These are phyloP conservation scores for Penicillium sp. DNA, from an alignment of 2,329 filamentous ascomycete genomes.

Conservation along the genomic window DNA sequence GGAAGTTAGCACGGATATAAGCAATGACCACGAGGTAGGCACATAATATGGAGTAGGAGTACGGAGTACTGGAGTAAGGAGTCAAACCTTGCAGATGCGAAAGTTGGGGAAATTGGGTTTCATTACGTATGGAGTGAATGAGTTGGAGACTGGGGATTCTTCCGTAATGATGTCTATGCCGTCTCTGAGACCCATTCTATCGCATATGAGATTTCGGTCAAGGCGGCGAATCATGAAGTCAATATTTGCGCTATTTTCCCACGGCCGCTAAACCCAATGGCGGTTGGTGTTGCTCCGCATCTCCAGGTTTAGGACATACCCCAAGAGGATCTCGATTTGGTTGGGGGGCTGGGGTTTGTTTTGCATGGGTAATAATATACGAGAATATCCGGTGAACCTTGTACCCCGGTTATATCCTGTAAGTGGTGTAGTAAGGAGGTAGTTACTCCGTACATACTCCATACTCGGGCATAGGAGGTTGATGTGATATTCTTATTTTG, in stretches of 20 bases:
- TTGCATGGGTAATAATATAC: not conserved
- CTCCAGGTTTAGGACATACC: not conserved
- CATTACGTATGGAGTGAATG: conserved; percentile 1
- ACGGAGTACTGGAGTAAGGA: not conserved
- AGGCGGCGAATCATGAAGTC: conserved; percentile 7
- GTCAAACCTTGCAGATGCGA: not conserved
- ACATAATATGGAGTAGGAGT: not conserved
- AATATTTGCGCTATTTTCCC: not conserved
- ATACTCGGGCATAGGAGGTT: no score
- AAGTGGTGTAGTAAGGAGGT: no score
- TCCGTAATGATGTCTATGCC: not conserved
- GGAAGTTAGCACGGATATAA: not conserved
- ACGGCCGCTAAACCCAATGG: conserved; percentile 3
- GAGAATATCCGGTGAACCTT: not conserved
- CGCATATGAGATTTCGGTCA: not conserved
- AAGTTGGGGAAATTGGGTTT: not conserved
- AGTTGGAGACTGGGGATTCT: not conserved
- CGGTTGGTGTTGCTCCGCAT: conserved; percentile 12
- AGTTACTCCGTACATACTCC: no score
- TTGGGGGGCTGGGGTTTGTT: not conserved
- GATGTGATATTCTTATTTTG: no score
- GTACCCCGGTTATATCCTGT: not conserved
- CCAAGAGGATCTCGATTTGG: not conserved
- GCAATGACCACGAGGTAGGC: not conserved
- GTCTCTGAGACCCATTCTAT: not conserved